phyloP scores from a whole-genome alignment of 1,284 basidiomycete genomes.

The Marasmius fiardii region DNA sequence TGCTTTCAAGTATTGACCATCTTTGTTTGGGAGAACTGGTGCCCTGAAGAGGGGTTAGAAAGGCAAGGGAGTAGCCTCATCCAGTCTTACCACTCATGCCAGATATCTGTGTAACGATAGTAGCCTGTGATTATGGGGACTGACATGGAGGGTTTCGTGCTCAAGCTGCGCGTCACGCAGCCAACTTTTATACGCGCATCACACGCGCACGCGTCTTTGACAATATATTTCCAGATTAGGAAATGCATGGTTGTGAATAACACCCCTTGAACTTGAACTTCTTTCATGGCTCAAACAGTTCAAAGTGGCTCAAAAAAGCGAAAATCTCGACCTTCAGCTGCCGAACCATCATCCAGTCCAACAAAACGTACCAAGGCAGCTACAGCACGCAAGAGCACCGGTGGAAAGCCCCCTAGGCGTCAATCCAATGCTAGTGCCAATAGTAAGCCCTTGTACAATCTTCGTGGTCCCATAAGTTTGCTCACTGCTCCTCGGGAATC shows the following conservation, averaged over 20 bases:
- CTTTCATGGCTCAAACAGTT: conserved; percentile 47
- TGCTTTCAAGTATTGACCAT: conserved; percentile 65
- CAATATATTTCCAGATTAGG: not conserved
- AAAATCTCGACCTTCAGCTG: conserved; percentile 30
- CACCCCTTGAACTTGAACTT: conserved; percentile 11
- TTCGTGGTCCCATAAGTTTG: conserved; percentile 11
- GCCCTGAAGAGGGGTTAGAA: not conserved
- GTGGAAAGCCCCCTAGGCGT: conserved; percentile 45
- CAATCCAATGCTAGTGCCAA: conserved; percentile 7
- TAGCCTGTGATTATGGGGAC: conserved; percentile 57
- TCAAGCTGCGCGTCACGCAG: not conserved
- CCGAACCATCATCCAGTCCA: conserved; percentile 42
- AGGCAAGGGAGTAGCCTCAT: not conserved
- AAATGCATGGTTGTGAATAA: conserved; percentile 6
- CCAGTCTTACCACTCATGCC: conserved; percentile 37
- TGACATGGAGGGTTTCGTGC: not conserved
- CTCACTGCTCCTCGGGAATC: not conserved
- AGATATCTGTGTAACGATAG: conserved; percentile 78
- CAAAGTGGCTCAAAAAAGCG: conserved; percentile 40
- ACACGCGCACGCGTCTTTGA: not conserved
- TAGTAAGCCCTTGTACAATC: too few relatives aligned
- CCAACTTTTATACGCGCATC: not conserved
- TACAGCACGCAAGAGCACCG: conserved; percentile 77
- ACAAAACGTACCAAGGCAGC: conserved; percentile 46
- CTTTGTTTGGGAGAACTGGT: conserved; percentile 27